phyloP scores from a whole-genome alignment of 805 yeast genomes.

The Saccharomycopsis sp. region DNA sequence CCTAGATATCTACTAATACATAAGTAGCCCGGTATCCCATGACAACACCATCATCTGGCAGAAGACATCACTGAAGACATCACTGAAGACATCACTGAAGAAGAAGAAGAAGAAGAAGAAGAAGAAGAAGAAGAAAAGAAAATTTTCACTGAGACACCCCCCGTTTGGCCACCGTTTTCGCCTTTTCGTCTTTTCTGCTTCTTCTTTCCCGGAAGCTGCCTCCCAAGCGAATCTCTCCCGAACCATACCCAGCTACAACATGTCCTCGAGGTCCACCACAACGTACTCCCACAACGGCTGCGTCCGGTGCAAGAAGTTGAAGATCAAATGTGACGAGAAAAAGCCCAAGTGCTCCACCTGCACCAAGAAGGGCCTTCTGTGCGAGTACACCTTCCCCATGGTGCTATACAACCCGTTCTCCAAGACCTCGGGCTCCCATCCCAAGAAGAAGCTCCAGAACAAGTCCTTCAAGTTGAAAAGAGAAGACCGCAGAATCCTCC shows the following conservation, averaged over 20 bases:
- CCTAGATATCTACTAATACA: no score
- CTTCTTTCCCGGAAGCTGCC: no score
- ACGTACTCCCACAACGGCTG: slow-evolving; percentile 18
- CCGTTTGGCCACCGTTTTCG: no score
- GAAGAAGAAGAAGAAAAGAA: no score
- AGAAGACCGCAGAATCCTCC: slow-evolving; percentile 13
- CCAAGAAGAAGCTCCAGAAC: background rate
- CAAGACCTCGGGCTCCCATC: background rate
- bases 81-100: no score
- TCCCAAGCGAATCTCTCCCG: no score
- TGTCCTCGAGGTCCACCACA: slow-evolving; percentile 5
- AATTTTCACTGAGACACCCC: no score
- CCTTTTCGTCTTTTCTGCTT: no score
- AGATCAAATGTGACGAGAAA: slow-evolving; percentile 17
- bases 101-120: no score
- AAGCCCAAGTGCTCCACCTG: slow-evolving; percentile 12
- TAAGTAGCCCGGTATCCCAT: no score
- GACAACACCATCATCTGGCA: no score
- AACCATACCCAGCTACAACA: background rate
- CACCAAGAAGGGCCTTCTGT: slow-evolving; percentile 5
- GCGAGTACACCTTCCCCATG: slow-evolving; percentile 12
- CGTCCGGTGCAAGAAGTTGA: slow-evolving; percentile 16
- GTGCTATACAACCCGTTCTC: slow-evolving; percentile 14
- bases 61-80: no score
- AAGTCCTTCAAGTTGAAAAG: slow-evolving; percentile 3